These are phyloP conservation scores for Nematodospora anomalae DNA, from an alignment of 1,139 yeast genomes.

Conservation along the genomic window DNA sequence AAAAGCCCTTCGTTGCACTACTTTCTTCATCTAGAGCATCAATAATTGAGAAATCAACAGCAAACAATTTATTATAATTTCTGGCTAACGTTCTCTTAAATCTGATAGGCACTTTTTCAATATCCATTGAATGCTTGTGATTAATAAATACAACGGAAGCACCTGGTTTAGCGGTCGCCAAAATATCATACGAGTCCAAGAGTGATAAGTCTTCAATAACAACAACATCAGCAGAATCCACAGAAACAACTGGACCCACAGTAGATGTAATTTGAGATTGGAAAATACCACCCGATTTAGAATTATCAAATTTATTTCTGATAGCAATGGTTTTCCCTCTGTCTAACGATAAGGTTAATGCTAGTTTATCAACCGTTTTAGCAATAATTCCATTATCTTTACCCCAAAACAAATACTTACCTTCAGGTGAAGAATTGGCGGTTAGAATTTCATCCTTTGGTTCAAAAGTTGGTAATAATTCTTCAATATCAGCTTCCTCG, in stretches of 20 bases:
- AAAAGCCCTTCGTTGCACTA: slow-evolving; percentile 75
- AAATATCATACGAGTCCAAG: slow-evolving; percentile 57
- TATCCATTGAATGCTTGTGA: slow-evolving; percentile 35
- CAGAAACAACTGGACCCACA: slow-evolving; percentile 29
- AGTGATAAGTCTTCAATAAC: slow-evolving; percentile 60
- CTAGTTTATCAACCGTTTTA: slow-evolving; percentile 63
- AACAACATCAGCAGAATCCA: slow-evolving; percentile 62
- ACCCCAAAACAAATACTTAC: slow-evolving; percentile 66
- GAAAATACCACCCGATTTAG: slow-evolving; percentile 70
- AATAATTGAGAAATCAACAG: slow-evolving; percentile 60
- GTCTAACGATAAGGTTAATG: slow-evolving; percentile 72
- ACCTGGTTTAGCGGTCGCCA: slow-evolving; percentile 56
- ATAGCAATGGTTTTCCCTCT: slow-evolving; percentile 52
- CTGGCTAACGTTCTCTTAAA: slow-evolving; percentile 57
- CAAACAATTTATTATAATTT: slow-evolving; percentile 51
- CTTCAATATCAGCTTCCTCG: slow-evolving; percentile 28
- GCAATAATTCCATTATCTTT: slow-evolving; percentile 58
- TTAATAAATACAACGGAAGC: slow-evolving; percentile 56
- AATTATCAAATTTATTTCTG: slow-evolving; percentile 71
- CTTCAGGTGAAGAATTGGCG: slow-evolving; percentile 46
- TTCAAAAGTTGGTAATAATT: slow-evolving; percentile 13
- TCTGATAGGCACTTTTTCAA: slow-evolving; percentile 50
- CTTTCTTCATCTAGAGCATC: slow-evolving; percentile 47
- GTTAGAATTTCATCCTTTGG: slow-evolving; percentile 23
- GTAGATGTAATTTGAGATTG: slow-evolving; percentile 68